A percentile compares a stretch with the other conserved stretches of the same genome.
Conservation (phyloP, 495 filamentous ascomycete genomes). For the Tuber calosporum region DNA sequence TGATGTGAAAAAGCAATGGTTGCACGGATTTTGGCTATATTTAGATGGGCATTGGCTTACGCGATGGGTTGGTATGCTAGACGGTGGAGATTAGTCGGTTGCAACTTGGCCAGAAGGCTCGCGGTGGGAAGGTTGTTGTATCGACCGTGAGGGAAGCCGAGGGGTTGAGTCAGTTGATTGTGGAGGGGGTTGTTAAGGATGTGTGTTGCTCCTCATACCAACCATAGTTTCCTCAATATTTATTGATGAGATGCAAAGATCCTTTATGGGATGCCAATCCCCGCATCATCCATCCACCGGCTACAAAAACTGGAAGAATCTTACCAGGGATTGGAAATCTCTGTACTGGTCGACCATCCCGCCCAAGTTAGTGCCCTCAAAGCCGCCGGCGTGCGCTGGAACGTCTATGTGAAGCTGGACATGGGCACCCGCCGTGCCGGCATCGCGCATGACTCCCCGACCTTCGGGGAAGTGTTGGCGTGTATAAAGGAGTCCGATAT, state of each 20-base stretch:
- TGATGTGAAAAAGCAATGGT: slow-evolving; percentile 11
- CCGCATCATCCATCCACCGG: slow-evolving; percentile 54
- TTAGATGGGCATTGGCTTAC: not conserved
- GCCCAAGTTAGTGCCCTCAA: slow-evolving; percentile 52
- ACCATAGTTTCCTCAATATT: not conserved
- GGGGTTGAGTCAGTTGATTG: slow-evolving; percentile 52
- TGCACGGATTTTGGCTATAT: not conserved
- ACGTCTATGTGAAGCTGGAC: slow-evolving; percentile 71
- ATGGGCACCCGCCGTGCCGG: slow-evolving; percentile 72
- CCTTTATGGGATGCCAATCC: slow-evolving; percentile 68
- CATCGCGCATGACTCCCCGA: slow-evolving; percentile 49
- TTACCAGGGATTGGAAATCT: slow-evolving; percentile 51
- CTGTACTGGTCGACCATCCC: slow-evolving; percentile 66
- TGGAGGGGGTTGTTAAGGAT: slow-evolving; percentile 34
- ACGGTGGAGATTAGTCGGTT: slow-evolving; percentile 65
- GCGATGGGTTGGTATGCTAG: slow-evolving; percentile 42
- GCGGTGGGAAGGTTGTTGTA: slow-evolving; percentile 56
- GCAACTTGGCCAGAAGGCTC: slow-evolving; percentile 56
- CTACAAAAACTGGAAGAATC: slow-evolving; percentile 50
- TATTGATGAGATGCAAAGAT: slow-evolving; percentile 46
- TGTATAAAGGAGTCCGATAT: slow-evolving; percentile 46
- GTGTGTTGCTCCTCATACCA: slow-evolving; percentile 6
- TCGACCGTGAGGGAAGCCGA: slow-evolving; percentile 75
- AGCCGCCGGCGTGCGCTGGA: slow-evolving; percentile 44
- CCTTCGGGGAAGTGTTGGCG: slow-evolving; percentile 50